Evolutionary conservation across 352 stramenopile genomes (phyloP).

Genomic region (Phytopythium ostracodes): DNA sequence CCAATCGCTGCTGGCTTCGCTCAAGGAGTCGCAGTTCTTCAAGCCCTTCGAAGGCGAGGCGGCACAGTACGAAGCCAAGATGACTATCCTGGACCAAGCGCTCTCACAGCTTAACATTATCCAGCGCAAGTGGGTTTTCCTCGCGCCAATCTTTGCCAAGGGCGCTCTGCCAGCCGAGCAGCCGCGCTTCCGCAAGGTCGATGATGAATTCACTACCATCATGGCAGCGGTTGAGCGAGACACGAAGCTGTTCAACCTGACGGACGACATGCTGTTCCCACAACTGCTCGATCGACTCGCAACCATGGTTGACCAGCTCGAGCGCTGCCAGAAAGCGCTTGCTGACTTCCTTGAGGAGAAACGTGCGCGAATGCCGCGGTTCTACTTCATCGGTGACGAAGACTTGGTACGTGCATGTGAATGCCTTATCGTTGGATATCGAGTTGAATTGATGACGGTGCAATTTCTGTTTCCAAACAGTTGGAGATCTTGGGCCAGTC

Average conservation of each 20-base stretch:
- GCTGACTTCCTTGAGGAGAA: constrained; percentile 95
- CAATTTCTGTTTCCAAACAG: background rate
- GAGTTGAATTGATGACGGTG: no score
- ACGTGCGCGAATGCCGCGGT: constrained; percentile 89
- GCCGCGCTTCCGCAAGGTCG: constrained; percentile 87
- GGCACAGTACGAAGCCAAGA: constrained; percentile 88
- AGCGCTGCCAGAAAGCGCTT: constrained; percentile 93
- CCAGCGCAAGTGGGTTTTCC: constrained; percentile 96
- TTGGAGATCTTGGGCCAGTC: constrained; percentile 94
- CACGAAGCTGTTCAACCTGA: constrained; percentile 90
- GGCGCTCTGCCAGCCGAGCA: constrained; percentile 91
- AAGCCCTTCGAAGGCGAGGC: constrained; percentile 92
- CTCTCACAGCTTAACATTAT: constrained; percentile 88
- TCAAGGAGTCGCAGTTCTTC: constrained; percentile 96
- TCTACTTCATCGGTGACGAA: constrained; percentile 97
- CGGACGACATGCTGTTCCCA: constrained; percentile 90
- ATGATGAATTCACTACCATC: constrained; percentile 93
- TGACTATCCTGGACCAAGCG: constrained; percentile 80
- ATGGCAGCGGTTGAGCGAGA: constrained; percentile 88
- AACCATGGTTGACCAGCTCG: constrained; percentile 91
- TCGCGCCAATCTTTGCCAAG: constrained; percentile 95
- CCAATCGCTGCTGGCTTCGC: constrained; percentile 90
- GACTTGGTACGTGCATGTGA: constrained; percentile 48
- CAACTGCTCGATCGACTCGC: constrained; percentile 74
- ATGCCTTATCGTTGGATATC: background rate